Base-by-base conservation (phyloP, 306 rosid species). In the Albizia julibrissin region DNA sequence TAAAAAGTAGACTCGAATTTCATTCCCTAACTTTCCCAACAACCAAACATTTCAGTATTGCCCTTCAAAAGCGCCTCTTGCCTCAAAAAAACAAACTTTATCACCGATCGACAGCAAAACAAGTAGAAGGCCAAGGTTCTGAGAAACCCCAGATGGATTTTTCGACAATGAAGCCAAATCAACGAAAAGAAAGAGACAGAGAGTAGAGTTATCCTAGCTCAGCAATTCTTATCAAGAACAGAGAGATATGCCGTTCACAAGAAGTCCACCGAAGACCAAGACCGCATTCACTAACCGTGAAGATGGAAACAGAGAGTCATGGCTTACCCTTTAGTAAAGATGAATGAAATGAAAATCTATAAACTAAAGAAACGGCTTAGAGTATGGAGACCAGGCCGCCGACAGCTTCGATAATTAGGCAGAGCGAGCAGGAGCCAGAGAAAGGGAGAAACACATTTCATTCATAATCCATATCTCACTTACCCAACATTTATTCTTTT, bases 51-150 rank as follows among this genome's bases (percentile, higher is more conserved):
- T 64, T 24, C 27, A 49, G 64, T 58, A 58, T 54, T 27, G 58
- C 68, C 58, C 56, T 56, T 66, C 74, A 73, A 7, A 62, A 15
- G 31, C 65, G 2, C 44, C 33, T 83, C 82, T 73, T 83, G 84
- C 87, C 91, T 86, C 6, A 24, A 72, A 78, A 79, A 75, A 79
- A 14, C 72, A 69, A 87, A 73, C 37, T 82, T 85, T 75, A 64
- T 40, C 72, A 40, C 67, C 61, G 80, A 78, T 64, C 76, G 40
- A 31, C 44, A 52, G 81, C 33, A 34, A 77, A 77, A 74, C 75
- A 76, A 31, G 58, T 0, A 42, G 79, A 83, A 83, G 64, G 61
- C 9, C 26, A 34, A 74, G 70, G 88, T 82, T 74, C 82, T 65
- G 52, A 67, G 67, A 18, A 73, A 76, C 62, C 78, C 87, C 87